Conservation (phyloP, 495 filamentous ascomycete genomes). For the Gamarada debralockiae region DNA sequence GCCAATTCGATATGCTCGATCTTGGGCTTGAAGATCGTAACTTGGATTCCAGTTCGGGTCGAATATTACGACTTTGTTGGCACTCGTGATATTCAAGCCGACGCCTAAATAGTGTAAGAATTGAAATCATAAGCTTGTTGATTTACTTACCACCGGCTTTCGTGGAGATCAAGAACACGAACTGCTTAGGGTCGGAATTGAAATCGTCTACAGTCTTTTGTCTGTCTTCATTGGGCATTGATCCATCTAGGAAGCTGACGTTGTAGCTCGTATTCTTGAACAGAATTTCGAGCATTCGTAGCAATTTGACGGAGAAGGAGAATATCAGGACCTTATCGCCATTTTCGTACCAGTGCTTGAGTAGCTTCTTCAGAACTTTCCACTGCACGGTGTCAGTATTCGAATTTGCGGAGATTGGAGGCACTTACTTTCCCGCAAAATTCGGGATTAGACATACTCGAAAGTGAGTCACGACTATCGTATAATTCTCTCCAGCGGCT, state of each 20-base stretch:
- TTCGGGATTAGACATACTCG: constrained; percentile 81
- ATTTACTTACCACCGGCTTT: constrained; percentile 66
- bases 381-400: constrained; percentile 39
- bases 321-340: constrained; percentile 95
- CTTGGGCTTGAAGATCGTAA: constrained; percentile 83
- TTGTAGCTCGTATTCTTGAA: constrained; percentile 91
- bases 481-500: constrained; percentile 75
- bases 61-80: constrained; percentile 96
- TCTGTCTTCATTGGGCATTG: constrained; percentile 85
- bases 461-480: constrained; percentile 67
- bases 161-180: constrained; percentile 95
- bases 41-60: constrained; percentile 98
- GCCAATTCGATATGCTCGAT: constrained; percentile 94
- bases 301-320: constrained; percentile 78
- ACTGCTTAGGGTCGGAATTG: constrained; percentile 83
- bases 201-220: constrained; percentile 79
- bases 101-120: constrained; percentile 20
- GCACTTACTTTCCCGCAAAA: constrained; percentile 74
- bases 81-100: constrained; percentile 92
- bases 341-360: constrained; percentile 84
- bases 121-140: constrained; percentile 30
- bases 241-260: constrained; percentile 85
- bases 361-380: constrained; percentile 83
- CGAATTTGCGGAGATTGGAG: background rate
- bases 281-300: constrained; percentile 81